Conservation (phyloP, 2,329 filamentous ascomycete species). For the Thyridium curvatum region DNA sequence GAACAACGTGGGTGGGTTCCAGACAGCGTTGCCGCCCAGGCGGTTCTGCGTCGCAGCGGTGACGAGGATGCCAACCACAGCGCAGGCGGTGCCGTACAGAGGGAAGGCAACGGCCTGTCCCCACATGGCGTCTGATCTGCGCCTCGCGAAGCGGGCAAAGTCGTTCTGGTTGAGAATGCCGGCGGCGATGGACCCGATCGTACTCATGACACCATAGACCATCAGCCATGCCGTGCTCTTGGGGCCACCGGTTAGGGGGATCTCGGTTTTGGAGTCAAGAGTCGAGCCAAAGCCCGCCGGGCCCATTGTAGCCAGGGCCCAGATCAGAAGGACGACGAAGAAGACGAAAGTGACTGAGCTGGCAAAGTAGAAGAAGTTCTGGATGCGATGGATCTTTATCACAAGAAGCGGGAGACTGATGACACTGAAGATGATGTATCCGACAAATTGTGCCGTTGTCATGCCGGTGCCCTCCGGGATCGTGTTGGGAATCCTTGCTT, state of each 20-base stretch:
- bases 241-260: slow-evolving; percentile 19
- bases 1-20: slow-evolving; percentile 29
- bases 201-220: slow-evolving; percentile 27
- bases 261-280: slow-evolving; percentile 12
- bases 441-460: slow-evolving; percentile 35
- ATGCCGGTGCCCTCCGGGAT: slow-evolving; percentile 32
- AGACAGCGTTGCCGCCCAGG: slow-evolving; percentile 25
- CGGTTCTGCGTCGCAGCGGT: slow-evolving; percentile 30
- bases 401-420: slow-evolving; percentile 35
- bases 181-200: slow-evolving; percentile 27
- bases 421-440: slow-evolving; percentile 36
- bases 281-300: slow-evolving; percentile 28
- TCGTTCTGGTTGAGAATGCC: slow-evolving; percentile 32
- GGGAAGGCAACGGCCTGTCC: slow-evolving; percentile 28
- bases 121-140: slow-evolving; percentile 23
- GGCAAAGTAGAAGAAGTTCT: slow-evolving; percentile 33
- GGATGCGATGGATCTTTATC: slow-evolving; percentile 35
- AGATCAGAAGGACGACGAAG: slow-evolving; percentile 33
- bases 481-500: slow-evolving; percentile 32
- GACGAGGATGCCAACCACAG: slow-evolving; percentile 32
- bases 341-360: slow-evolving; percentile 31
- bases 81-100: slow-evolving; percentile 21
- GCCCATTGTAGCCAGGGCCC: slow-evolving; percentile 37
- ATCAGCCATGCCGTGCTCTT: slow-evolving; percentile 27
- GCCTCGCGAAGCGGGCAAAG: slow-evolving; percentile 26